Evolutionary conservation across 2,329 filamentous ascomycete species (phyloP).

Genomic region (Dactylellina parvicollis): DNA sequence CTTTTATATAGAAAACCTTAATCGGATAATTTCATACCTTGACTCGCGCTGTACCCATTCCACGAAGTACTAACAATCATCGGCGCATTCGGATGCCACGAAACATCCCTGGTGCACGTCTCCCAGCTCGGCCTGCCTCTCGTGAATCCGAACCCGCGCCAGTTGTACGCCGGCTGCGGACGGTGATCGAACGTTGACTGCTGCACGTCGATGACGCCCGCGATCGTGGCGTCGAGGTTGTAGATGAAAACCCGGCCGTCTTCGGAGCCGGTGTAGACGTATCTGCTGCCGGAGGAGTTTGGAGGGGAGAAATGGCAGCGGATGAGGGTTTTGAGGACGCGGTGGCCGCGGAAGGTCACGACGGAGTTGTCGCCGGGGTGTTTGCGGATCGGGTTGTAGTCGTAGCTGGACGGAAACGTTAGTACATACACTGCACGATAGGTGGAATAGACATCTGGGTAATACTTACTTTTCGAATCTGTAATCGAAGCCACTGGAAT

Average conservation of each 20-base stretch:
- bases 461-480: conserved; percentile 74
- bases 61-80: conserved; percentile 69
- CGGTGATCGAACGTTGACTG: conserved; percentile 73
- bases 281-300: conserved; percentile 83
- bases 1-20: too few species aligned
- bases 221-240: conserved; percentile 89
- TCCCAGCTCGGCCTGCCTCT: conserved; percentile 72
- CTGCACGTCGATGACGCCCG: conserved; percentile 79
- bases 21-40: too few species aligned
- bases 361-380: conserved; percentile 89
- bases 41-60: conserved; percentile 63
- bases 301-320: conserved; percentile 94
- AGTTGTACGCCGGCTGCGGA: conserved; percentile 66
- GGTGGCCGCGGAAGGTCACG: conserved; percentile 92
- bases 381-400: conserved; percentile 61
- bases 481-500: conserved; percentile 75
- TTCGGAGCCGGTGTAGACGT: conserved; percentile 90
- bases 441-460: background rate
- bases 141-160: conserved; percentile 66
- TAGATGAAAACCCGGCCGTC: conserved; percentile 91
- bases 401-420: conserved; percentile 39
- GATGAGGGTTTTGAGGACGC: conserved; percentile 87
- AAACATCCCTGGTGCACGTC: conserved; percentile 85
- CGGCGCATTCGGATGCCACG: conserved; percentile 87
- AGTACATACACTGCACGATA: background rate